These are phyloP conservation scores for Scopulariopsis brevicaulis DNA, from an alignment of 2,329 filamentous ascomycete genomes.

Conservation along the genomic window DNA sequence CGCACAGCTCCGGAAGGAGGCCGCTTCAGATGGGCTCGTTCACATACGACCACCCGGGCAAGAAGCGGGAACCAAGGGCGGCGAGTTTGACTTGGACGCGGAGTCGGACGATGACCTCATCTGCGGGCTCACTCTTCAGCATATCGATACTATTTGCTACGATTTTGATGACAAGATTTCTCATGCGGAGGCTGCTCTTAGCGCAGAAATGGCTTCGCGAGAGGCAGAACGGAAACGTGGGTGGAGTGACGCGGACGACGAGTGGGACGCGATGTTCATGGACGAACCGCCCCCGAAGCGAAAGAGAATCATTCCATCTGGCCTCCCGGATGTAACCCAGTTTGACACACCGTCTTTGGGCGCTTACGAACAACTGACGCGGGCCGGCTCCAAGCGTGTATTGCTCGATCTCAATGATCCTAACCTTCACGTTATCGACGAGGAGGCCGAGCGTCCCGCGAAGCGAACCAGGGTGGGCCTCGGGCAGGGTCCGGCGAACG, in stretches of 20 bases:
- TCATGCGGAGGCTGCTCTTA: not conserved
- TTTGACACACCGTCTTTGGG: conserved; percentile 65
- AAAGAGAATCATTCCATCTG: conserved; percentile 50
- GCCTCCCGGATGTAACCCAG: conserved; percentile 44
- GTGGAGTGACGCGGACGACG: conserved; percentile 37
- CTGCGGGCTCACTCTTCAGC: conserved; percentile 64
- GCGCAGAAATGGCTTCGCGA: not conserved
- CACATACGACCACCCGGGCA: conserved; percentile 25
- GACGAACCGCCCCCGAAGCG: conserved; percentile 50
- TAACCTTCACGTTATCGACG: conserved; percentile 71
- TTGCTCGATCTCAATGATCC: conserved; percentile 83
- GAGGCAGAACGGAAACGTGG: not conserved
- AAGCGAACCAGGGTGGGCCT: conserved; percentile 43
- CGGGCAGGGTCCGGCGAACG: conserved; percentile 56
- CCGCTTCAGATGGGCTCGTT: conserved; percentile 35
- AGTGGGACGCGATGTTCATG: conserved; percentile 52
- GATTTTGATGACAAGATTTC: conserved; percentile 8
- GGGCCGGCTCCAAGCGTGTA: conserved; percentile 65
- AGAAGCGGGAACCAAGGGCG: conserved; percentile 22
- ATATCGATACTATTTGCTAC: conserved; percentile 68
- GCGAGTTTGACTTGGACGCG: conserved; percentile 33
- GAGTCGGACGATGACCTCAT: conserved; percentile 52
- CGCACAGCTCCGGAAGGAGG: conserved; percentile 28
- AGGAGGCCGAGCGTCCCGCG: conserved; percentile 49
- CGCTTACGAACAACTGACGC: conserved; percentile 64